Evolutionary conservation across 225 moss, liverwort and hornwort species (phyloP), one percentile per base, ranked within the genome.

Genomic region (Marchantia polymorpha): DNA sequence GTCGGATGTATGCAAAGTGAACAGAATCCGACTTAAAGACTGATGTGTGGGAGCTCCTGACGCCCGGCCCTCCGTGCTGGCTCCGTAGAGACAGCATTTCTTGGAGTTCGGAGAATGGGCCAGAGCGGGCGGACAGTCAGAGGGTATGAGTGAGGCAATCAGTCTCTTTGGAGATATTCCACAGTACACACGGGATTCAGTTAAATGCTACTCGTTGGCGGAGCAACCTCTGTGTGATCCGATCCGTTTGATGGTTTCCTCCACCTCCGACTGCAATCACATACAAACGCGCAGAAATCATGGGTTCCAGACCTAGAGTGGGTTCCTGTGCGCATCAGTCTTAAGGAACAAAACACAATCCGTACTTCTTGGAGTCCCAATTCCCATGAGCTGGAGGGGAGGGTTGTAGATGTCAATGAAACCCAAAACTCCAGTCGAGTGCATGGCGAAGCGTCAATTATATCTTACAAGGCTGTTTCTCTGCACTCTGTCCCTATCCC

Each of bases 241-340:
- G 67, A 88, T 88, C 27, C 83, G 75, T 71, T 88, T 88, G 74
- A 88, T 81, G n/a, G 88, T 86, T 78, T 88, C 85, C 79, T 88
- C 88, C 19, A 88, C 60, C 75, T 88, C 88, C 8, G 81, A 88
- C 85, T 88, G 76, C 73, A 88, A 76, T 17, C 39, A 79, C 51
- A 51, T 2, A 39, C 8, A 17, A 9, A 15, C 12, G 22, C 75
- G 20, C 29, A 75, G 7, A 52, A 73, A 73, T 58, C 4, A 12
- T 5, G 20, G 20, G 0, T 58, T 58, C 5, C 15, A 58, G 58
- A 15, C 58, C 58, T 58, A 58, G 58, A 58, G 16, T 15, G 16
- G 19, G 20, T 16, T 58, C 58, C 20, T 58, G 30, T 8, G 47
- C 39, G 39, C 39, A 39, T 39, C 5, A 39, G 39, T 2, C 39